Conservation (phyloP, 2,329 filamentous ascomycete genomes). For the Xylariaceae sp. region DNA sequence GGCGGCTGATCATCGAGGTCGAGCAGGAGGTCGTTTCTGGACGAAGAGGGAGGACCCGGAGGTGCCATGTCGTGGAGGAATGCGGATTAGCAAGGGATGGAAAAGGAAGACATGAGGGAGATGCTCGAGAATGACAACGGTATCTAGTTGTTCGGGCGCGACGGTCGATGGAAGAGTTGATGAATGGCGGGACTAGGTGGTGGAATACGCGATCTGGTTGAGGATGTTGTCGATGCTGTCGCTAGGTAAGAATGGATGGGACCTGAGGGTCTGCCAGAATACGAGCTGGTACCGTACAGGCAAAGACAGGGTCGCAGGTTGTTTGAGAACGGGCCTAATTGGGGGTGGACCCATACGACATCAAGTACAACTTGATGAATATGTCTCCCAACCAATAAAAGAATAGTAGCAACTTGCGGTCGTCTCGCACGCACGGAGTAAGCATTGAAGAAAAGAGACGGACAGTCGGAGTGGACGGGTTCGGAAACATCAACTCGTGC, state of each 20-base stretch:
- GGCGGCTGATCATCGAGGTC: conserved; percentile 67
- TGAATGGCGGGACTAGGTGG: not conserved
- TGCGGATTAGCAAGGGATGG: conserved; percentile 26
- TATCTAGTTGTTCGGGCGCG: not conserved
- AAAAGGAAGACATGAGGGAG: conserved; percentile 30
- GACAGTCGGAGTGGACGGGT: no score
- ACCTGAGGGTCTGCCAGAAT: not conserved
- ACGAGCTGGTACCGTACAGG: conserved; percentile 10
- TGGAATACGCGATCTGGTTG: not conserved
- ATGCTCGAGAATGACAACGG: not conserved
- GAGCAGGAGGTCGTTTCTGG: conserved; percentile 60
- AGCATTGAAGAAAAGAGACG: no score
- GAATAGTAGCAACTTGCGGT: no score
- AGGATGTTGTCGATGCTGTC: conserved; percentile 8
- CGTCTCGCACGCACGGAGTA: no score
- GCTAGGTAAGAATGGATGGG: conserved; percentile 12
- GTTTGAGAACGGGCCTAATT: conserved; percentile 18
- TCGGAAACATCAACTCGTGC: no score
- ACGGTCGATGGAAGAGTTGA: conserved; percentile 1
- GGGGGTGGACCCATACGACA: conserved; percentile 5
- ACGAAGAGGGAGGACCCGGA: conserved; percentile 46
- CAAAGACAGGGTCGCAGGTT: conserved; percentile 9
- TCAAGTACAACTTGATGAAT: no score
- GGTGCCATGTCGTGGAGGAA: conserved; percentile 56
- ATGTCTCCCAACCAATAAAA: no score